Evolutionary conservation across 805 yeast genomes (phyloP), one percentile per base, ranked within the genome.

Genomic region (Wickerhamiella musiphila): DNA sequence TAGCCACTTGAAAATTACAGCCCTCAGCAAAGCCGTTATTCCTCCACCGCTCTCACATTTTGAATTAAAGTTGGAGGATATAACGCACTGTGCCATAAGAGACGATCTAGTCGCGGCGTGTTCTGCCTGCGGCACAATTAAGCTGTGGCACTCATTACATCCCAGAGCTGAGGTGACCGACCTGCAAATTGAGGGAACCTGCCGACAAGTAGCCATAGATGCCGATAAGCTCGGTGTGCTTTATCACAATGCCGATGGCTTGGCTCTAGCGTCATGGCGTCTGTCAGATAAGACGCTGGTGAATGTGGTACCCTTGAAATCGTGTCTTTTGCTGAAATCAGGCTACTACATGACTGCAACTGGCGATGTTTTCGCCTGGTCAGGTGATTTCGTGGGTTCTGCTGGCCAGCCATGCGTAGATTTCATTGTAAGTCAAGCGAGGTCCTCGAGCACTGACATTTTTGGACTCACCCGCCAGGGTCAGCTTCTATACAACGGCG

Each of bases 41-140:
- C 99, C 99, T 3, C 99, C 99, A 1, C 99, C 99, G 16, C 75
- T 65, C 48, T 65, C 92, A 36, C 79, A 74, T 30, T 52, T 78
- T 32, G 78, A 73, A 30, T 53, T 81, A 31, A 68, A 64, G 7
- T 61, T 60, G 6, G 60, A 57, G 1, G 68, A 68, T 35, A 70
- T 82, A 6, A 12, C 7, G 9, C n/a, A n/a, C n/a, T n/a, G n/a
- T n/a, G n/a, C n/a, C n/a, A n/a, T n/a, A n/a, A n/a, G n/a, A n/a
- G n/a, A n/a, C n/a, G n/a, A n/a, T n/a, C n/a, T n/a, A n/a, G n/a
- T n/a, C n/a, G n/a, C n/a, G n/a, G n/a, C n/a, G n/a, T n/a, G n/a
- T n/a, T n/a, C n/a, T n/a, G n/a, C n/a, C n/a, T n/a, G n/a, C n/a
- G n/a, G n/a, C n/a, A n/a, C n/a, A n/a, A n/a, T n/a, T n/a, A n/a